Conservation (phyloP, 2,329 filamentous ascomycete species). For the Plenodomus lindquistii region DNA sequence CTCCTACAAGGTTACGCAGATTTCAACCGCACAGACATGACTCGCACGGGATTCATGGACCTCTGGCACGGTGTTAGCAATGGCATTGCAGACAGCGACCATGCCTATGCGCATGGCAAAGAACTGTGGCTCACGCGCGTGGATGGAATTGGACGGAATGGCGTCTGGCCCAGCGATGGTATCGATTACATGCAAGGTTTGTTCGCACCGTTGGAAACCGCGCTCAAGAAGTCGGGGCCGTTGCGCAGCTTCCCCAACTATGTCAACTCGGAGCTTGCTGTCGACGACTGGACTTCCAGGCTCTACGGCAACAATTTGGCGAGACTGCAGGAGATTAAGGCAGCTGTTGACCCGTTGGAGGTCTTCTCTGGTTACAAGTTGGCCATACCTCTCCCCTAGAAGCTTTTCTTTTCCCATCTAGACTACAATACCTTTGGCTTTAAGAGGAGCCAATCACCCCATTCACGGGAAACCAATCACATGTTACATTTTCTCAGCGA, state of each 20-base stretch:
- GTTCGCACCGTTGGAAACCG: conserved; percentile 17
- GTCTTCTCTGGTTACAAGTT: conserved; percentile 17
- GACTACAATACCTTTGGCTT: too few species aligned
- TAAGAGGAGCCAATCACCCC: too few species aligned
- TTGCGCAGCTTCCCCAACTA: conserved; percentile 24
- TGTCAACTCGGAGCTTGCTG: conserved; percentile 16
- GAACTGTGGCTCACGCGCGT: conserved; percentile 26
- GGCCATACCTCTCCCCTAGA: neutral
- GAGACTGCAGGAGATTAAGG: conserved; percentile 19
- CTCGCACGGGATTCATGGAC: conserved; percentile 17
- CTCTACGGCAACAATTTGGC: conserved; percentile 19
- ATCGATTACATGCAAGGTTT: conserved; percentile 22
- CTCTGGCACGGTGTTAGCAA: conserved; percentile 21
- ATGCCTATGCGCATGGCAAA: conserved; percentile 17
- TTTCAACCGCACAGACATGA: conserved; percentile 18
- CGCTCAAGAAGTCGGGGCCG: conserved; percentile 10
- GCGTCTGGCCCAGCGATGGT: conserved; percentile 19
- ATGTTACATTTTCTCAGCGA: too few species aligned
- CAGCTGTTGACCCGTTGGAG: conserved; percentile 11
- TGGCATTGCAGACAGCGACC: conserved; percentile 15
- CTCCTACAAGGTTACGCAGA: conserved; percentile 10
- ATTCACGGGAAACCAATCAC: too few species aligned
- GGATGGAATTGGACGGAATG: conserved; percentile 13
- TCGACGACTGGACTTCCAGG: conserved; percentile 18
- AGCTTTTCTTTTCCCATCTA: too few species aligned